Evolutionary conservation across 768 basidiomycete genomes (phyloP), one percentile per base, ranked within the genome.

Genomic region (Tricholoma matsutake): DNA sequence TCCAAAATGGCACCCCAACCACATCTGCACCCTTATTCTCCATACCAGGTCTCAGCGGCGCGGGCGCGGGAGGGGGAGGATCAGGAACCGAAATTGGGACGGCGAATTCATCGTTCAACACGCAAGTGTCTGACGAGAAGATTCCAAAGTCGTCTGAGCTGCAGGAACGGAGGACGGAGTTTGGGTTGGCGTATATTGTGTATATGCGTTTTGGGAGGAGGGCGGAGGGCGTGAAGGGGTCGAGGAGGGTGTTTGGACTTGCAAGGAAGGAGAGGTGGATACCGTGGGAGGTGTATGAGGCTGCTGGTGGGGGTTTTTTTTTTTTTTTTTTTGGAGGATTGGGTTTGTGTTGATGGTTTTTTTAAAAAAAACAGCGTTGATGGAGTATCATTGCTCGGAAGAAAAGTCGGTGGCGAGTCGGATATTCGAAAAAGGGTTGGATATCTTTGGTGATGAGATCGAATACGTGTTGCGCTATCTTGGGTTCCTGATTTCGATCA

Each of bases 311-410:
- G 80, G 56, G 6, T 52, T 20, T 52, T 45, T 57, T 65, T 58
- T 25, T 55, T 52, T 11, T 47, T 29, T 6, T 49, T 59, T 32
- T 10, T 39, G 4, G 37, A 14, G 14, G 45, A 22, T 20, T 10
- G 28, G 6, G n/a, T n/a, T 45, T 11, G 28, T 32, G 41, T 39
- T 59, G n/a, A 63, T 58, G 13, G 4, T 47, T 39, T 4, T 56
- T 61, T 55, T n/a, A n/a, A n/a, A n/a, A n/a, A n/a, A n/a, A n/a
- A 16, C 69, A 95, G 97, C 97, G 0, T 71, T 96, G 66, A 92
- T 96, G 86, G 97, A 98, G 72, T 97, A 97, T 69, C 94, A 97
- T 71, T 92, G 88, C 68, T 90, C 90, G 59, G 88, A 91, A 51
- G 85, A 84, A 62, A 84, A 80, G 60, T 75, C 83, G 3, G 88